Conservation (phyloP, 371 early-diverging fungal genomes). For the Rhizomucor pusillus region DNA sequence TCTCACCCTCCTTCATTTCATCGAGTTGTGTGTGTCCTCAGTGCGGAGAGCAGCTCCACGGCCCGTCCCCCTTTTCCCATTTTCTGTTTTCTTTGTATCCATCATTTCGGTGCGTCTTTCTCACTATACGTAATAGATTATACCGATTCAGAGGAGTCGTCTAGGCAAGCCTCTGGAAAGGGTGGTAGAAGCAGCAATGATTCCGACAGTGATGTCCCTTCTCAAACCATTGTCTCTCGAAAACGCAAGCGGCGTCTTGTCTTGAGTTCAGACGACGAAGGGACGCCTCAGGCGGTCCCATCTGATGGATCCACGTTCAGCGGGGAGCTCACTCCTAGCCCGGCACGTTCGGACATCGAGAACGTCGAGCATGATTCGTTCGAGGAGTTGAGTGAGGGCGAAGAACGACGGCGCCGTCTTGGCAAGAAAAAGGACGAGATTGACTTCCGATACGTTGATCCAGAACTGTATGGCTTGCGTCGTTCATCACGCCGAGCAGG, state of each 20-base stretch:
- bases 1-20: too few species aligned
- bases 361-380: slow-evolving; percentile 16
- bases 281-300: neutral
- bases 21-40: too few species aligned
- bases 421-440: neutral
- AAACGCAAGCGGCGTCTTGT: slow-evolving; percentile 23
- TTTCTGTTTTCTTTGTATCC: neutral
- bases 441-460: slow-evolving; percentile 24
- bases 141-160: neutral
- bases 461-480: slow-evolving; percentile 32
- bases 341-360: slow-evolving; percentile 3
- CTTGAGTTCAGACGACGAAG: slow-evolving; percentile 19
- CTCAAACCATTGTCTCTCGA: slow-evolving; percentile 7
- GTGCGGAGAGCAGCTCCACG: neutral
- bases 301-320: slow-evolving; percentile 5
- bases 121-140: neutral
- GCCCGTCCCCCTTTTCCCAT: neutral
- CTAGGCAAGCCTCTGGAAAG: neutral
- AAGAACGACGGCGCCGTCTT: slow-evolving; percentile 12
- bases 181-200: neutral
- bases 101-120: neutral
- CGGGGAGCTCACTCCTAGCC: slow-evolving; percentile 11
- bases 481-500: slow-evolving; percentile 23
- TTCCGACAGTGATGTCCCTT: slow-evolving; percentile 6
- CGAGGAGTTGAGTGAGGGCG: slow-evolving; percentile 21